Percentiles rank a stretch among this genome's conserved stretches.
phyloP scores from a whole-genome alignment of 306 rosid genomes.

The Malus sieversii region DNA sequence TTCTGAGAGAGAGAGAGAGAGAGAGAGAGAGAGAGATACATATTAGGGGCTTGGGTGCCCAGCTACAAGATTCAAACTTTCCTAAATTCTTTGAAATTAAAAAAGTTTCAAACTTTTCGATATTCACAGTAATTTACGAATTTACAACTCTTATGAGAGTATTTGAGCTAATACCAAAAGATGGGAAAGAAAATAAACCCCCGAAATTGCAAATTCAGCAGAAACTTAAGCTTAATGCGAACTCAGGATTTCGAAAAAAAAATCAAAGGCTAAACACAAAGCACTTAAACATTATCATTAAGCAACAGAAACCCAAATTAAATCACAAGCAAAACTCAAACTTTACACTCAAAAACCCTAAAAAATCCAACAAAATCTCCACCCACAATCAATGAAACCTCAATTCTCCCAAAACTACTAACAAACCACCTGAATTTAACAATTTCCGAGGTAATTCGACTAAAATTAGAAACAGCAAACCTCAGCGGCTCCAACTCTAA shows the following conservation, averaged over 20 bases:
- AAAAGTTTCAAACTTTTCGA: neutral
- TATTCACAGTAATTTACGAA: neutral
- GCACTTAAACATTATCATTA: neutral
- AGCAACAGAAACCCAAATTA: neutral
- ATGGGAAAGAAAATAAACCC: neutral
- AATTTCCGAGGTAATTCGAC: neutral
- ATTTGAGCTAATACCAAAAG: neutral
- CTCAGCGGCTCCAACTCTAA: neutral
- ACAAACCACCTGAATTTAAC: conserved; percentile 6
- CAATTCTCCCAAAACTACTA: neutral
- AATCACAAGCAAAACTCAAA: neutral
- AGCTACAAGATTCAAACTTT: neutral
- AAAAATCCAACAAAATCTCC: conserved; percentile 2
- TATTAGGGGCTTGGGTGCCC: neutral
- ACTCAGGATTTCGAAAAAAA: neutral
- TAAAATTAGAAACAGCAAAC: conserved; percentile 3
- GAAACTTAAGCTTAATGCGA: conserved; percentile 6
- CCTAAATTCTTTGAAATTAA: neutral
- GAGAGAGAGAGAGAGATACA: neutral
- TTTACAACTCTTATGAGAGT: neutral
- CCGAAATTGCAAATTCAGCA: neutral
- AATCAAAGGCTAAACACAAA: neutral
- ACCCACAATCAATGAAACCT: conserved; percentile 3
- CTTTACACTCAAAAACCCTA: conserved; percentile 3
- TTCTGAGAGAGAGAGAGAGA: neutral